Base-by-base conservation (phyloP, 805 yeast species). In the Saturnispora zaruensis region DNA sequence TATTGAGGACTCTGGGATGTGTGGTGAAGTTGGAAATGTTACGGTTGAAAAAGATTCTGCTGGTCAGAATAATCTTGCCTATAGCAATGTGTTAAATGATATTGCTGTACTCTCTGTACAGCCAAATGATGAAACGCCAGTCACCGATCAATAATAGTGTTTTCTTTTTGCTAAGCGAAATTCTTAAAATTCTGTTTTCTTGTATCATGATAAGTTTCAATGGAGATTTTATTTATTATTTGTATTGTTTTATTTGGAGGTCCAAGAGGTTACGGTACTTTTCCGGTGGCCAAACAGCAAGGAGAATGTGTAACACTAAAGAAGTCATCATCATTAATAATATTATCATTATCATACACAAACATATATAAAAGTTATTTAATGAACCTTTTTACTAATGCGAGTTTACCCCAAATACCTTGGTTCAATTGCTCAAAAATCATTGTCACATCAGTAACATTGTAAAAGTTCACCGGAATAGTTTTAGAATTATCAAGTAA, bases 41-140 rank as follows among this genome's bases (percentile, higher is more conserved):
- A 33, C 38, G n/a, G 21, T 36, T 36, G 40, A 36, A 9, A 43
- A 37, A n/a, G 45, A 53, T n/a, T 37, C 53, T 41, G 51, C 51
- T 5, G 48, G 53, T 7, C 40, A 51, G 46, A 43, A 40, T 18
- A n/a, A 36, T 7, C 30, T 41, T 11, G 44, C 28, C 13, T 47
- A 51, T 40, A 44, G 44, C 16, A 44, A 37, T 7, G 25, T 41
- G 30, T 37, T 47, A n/a, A 32, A 41, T 25, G 50, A 47, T 41
- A n/a, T 47, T 16, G 45, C 33, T 7, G 32, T 47, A n/a, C 21
- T 47, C 24, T 41, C 45, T 16, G 25, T 43, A 18, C 28, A 44
- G 21, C 26, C 40, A 18, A 40, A 30, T 40, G 49, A 40, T 20
- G 41, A 45, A n/a, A 23, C 46, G 5, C 13, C 21, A 36, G 11